Base-by-base conservation (phyloP, 176 grass and related monocot species). In the Alloteropsis semialata region DNA sequence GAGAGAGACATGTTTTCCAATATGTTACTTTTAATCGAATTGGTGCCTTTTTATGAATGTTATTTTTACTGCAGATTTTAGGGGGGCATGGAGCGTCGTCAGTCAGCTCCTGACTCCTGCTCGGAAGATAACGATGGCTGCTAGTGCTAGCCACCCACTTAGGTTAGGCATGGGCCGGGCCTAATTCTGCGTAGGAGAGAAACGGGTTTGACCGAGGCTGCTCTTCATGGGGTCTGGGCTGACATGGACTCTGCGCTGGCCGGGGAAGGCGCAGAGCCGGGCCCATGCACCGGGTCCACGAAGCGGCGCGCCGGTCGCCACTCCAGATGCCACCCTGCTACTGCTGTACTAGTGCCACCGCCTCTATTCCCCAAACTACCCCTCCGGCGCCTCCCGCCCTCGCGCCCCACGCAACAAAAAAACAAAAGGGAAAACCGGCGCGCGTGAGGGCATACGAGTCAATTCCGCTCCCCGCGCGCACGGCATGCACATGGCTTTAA, bases 281-380 rank as follows among this genome's bases (percentile, higher is more conserved):
- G 18, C 18, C 64, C 64, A 55, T 64, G 36, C 50, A 21, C 30
- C 62, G 78, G 69, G 50, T 67, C 82, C 87, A 63, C 61, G 43
- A 62, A 81, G 60, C 64, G 70, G n/a, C 44, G 21, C 44, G 11
- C 25, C 50, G 12, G 15, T 48, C 65, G 39, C 56, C 8, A n/a
- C 3, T 66, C 66, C 76, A 70, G 53, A 80, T 76, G 63, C 77
- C 45, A 5, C 33, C 79, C 32, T 68, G 22, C 8, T 10, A 39
- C 46, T 45, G 82, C 81, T 18, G 43, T 71, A 44, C 24, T 24
- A 21, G 69, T 32, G 21, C 51, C 24, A 24, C 7, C 22, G 37
- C 18, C 17, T 22, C 27, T 38, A 10, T 44, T 85, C 19, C 51
- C 81, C 12, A 18, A 51, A 81, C 11, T 81, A 18, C 76, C 82